phyloP scores from a whole-genome alignment of 2,329 filamentous ascomycete genomes.

The Graphilbum ipis-grandicollis region DNA sequence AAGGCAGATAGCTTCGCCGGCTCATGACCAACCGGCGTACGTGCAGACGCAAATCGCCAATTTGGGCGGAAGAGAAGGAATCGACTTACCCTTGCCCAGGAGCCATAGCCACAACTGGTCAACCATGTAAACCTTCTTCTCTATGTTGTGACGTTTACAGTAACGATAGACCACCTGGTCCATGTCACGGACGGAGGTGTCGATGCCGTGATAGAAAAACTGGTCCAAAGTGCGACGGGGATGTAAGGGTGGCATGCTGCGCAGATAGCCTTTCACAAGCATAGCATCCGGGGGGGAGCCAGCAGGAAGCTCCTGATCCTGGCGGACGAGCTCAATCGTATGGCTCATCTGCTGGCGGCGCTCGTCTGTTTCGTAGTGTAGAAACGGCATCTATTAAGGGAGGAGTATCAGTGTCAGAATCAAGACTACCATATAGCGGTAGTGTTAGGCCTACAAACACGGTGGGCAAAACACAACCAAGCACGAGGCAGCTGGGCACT shows the following conservation, averaged over 20 bases:
- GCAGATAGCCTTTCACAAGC: conserved; percentile 29
- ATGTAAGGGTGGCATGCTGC: conserved; percentile 30
- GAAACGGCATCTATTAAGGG: conserved; percentile 48
- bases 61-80: too few relatives aligned
- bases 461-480: neutral
- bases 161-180: conserved; percentile 51
- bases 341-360: conserved; percentile 37
- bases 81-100: conserved; percentile 21
- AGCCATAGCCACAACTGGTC: conserved; percentile 54
- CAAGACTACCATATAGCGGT: too few relatives aligned
- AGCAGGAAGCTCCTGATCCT: conserved; percentile 14
- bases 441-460: too few relatives aligned
- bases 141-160: conserved; percentile 17
- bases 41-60: too few relatives aligned
- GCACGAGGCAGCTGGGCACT: conserved; percentile 3
- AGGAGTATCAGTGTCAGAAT: too few relatives aligned
- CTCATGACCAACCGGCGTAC: too few relatives aligned
- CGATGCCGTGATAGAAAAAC: conserved; percentile 47
- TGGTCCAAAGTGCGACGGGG: conserved; percentile 47
- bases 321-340: conserved; percentile 21
- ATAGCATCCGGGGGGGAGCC: conserved; percentile 22
- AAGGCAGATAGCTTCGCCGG: too few relatives aligned
- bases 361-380: conserved; percentile 45
- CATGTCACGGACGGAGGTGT: conserved; percentile 39
- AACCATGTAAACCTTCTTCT: conserved; percentile 49